Conservation (phyloP, 2,329 filamentous ascomycete species). For the Aspergillus udagawae region DNA sequence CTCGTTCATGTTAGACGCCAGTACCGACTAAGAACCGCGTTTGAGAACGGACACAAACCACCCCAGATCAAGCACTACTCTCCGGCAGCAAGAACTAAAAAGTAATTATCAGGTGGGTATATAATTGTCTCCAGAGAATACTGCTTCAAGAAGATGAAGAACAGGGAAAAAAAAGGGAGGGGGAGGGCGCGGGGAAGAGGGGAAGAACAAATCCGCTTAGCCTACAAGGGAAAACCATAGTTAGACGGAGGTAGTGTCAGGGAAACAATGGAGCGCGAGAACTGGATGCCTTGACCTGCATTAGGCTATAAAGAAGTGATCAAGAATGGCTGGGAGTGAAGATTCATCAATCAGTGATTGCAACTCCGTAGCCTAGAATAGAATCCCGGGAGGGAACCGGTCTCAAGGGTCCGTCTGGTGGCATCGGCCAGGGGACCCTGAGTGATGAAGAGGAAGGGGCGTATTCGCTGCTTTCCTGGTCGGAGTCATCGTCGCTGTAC, state of each 20-base stretch:
- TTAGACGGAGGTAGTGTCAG: not conserved
- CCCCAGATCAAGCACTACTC: not conserved
- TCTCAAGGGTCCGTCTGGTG: conserved; percentile 8
- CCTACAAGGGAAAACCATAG: not conserved
- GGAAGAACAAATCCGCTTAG: not conserved
- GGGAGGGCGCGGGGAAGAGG: too few species aligned
- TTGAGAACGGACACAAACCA: not conserved
- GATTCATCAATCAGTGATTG: not conserved
- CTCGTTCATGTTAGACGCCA: too few species aligned
- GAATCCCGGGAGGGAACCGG: conserved; percentile 8
- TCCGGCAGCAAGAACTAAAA: too few species aligned
- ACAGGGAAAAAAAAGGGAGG: not conserved
- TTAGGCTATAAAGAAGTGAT: not conserved
- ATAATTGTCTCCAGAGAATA: conserved; percentile 1
- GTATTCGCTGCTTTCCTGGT: conserved; percentile 9
- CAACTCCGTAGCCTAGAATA: not conserved
- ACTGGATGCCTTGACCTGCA: not conserved
- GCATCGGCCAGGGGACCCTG: conserved; percentile 3
- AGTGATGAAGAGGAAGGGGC: conserved; percentile 1
- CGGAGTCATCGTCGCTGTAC: conserved; percentile 13
- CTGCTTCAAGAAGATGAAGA: not conserved
- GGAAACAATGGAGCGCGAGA: not conserved
- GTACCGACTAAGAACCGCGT: not conserved
- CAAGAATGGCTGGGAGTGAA: not conserved
- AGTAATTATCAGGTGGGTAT: conserved; percentile 1